phyloP scores from a whole-genome alignment of 192 early-diverging fungal species.

The Linnemannia exigua region DNA sequence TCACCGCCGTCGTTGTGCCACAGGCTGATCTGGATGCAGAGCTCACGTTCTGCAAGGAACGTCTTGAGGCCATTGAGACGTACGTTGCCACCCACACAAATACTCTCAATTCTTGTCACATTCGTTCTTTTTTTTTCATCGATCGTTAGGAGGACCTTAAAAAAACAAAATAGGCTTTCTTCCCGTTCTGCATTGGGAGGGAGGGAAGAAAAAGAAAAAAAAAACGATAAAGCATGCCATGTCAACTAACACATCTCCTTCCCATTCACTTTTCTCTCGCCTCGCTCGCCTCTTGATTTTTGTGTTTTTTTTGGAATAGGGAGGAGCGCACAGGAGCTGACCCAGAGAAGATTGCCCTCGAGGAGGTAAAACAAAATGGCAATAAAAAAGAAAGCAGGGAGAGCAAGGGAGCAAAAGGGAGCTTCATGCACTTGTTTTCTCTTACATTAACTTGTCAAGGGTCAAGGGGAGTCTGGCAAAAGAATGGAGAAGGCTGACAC shows the following conservation, averaged over 20 bases:
- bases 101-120: not conserved
- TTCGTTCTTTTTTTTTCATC: not conserved
- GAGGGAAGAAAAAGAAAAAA: not conserved
- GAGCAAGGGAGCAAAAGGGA: not conserved
- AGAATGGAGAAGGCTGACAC: not conserved
- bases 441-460: not conserved
- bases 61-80: slow-evolving; percentile 28
- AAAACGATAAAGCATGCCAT: not conserved
- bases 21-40: slow-evolving; percentile 26
- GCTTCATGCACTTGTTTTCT: not conserved
- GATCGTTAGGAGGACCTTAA: not conserved
- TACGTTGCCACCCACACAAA: not conserved
- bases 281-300: not conserved
- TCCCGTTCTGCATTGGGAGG: not conserved
- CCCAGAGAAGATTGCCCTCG: slow-evolving; percentile 43
- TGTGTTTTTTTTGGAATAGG: not conserved
- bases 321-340: slow-evolving; percentile 45
- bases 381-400: not conserved
- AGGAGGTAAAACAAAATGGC: slow-evolving; percentile 42
- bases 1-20: not conserved
- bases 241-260: not conserved
- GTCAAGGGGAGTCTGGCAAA: not conserved
- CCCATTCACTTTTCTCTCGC: not conserved
- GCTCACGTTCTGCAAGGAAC: slow-evolving; percentile 31
- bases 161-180: not conserved